Conservation (phyloP, 768 basidiomycete genomes). For the Phanerochaete carnosa region DNA sequence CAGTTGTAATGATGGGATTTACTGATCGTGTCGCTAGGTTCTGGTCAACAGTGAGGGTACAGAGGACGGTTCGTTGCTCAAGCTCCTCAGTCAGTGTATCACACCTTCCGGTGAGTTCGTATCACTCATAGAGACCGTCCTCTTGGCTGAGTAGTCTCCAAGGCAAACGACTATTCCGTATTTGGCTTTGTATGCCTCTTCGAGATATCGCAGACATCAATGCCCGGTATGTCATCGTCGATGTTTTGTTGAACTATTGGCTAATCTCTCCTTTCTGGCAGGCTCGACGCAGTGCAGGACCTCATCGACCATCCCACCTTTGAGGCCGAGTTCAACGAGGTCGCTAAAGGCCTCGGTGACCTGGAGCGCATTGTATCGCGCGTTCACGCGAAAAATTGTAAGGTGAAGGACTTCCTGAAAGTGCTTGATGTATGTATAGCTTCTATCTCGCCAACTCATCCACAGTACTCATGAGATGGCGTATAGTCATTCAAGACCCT, state of each 20-base stretch:
- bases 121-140: conserved; percentile 1
- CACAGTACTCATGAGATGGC: background rate
- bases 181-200: conserved; percentile 95
- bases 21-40: conserved; percentile 42
- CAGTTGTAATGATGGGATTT: background rate
- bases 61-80: conserved; percentile 84
- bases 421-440: conserved; percentile 60
- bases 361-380: conserved; percentile 92
- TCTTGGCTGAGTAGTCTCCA: background rate
- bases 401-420: conserved; percentile 82
- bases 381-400: conserved; percentile 90
- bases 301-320: conserved; percentile 79
- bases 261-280: conserved; percentile 25
- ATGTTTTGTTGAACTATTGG: background rate
- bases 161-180: conserved; percentile 94
- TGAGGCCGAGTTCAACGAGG: conserved; percentile 65
- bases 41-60: conserved; percentile 92
- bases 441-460: background rate
- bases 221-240: conserved; percentile 53
- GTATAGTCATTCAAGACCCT: conserved; percentile 72
- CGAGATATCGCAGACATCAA: conserved; percentile 83
- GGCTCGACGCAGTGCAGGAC: conserved; percentile 93
- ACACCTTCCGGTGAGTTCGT: conserved; percentile 80
- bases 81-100: conserved; percentile 76
- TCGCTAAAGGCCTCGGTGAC: conserved; percentile 85